These are phyloP conservation scores for Porpolomopsis calyptriformis DNA, from an alignment of 768 basidiomycete genomes.

Conservation along the genomic window DNA sequence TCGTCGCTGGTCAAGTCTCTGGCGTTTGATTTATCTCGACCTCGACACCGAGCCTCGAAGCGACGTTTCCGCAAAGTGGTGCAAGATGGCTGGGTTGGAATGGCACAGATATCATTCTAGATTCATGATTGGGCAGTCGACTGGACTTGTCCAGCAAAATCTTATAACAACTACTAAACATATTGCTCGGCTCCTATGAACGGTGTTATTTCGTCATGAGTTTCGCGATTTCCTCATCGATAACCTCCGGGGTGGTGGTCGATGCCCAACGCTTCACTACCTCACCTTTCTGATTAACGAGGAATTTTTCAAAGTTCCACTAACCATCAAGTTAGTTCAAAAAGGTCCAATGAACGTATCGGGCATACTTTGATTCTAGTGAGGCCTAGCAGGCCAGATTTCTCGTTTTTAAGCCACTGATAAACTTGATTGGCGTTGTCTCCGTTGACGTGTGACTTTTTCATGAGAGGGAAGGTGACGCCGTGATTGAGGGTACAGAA, in stretches of 20 bases:
- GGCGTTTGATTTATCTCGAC: constrained; percentile 37
- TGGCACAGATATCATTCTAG: constrained; percentile 5
- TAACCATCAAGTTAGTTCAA: not conserved
- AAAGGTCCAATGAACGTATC: not conserved
- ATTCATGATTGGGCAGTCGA: too few relatives aligned
- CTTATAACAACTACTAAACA: too few relatives aligned
- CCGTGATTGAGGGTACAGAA: constrained; percentile 80
- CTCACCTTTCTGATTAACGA: constrained; percentile 37
- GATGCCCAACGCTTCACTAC: constrained; percentile 71
- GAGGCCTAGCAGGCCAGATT: constrained; percentile 61
- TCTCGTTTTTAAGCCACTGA: constrained; percentile 76
- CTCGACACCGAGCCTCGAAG: constrained; percentile 32
- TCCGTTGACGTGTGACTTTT: constrained; percentile 91
- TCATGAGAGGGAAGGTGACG: constrained; percentile 84
- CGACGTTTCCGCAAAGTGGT: constrained; percentile 39
- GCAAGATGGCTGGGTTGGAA: constrained; percentile 29
- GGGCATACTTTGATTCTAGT: constrained; percentile 58
- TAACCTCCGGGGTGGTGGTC: constrained; percentile 55
- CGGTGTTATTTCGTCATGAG: too few relatives aligned
- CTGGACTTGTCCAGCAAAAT: too few relatives aligned
- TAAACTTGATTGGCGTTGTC: constrained; percentile 73
- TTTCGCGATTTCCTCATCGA: constrained; percentile 56
- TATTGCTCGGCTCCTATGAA: too few relatives aligned
- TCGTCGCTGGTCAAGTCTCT: constrained; percentile 36
- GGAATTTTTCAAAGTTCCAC: not conserved